Conservation (phyloP, 768 basidiomycete genomes). For the Macrolepiota dolichaula region DNA sequence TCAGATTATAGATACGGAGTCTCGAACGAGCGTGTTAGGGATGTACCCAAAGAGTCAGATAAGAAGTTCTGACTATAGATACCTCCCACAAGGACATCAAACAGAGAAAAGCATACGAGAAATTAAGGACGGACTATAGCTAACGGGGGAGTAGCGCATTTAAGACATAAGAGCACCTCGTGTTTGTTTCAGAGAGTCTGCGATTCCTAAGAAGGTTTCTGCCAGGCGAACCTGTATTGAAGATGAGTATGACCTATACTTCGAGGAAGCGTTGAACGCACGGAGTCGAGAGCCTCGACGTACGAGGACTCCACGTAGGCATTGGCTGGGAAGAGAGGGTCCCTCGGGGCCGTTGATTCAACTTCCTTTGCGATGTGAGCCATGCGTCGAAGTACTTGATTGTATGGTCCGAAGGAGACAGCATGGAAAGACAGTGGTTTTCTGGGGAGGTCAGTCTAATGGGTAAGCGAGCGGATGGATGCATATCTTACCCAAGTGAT, state of each 20-base stretch:
- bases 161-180: constrained; percentile 42
- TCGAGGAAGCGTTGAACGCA: constrained; percentile 21
- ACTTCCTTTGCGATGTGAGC: constrained; percentile 44
- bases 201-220: constrained; percentile 55
- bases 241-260: not conserved
- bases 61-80: too few species aligned
- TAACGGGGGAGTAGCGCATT: not conserved
- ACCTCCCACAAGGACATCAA: too few species aligned
- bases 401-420: constrained; percentile 47
- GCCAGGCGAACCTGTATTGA: constrained; percentile 45
- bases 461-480: not conserved
- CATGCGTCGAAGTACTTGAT: constrained; percentile 41
- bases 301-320: constrained; percentile 39
- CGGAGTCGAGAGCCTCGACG: constrained; percentile 48
- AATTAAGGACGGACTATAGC: not conserved
- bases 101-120: not conserved
- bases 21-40: too few species aligned
- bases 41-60: too few species aligned
- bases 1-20: too few species aligned
- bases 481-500: constrained; percentile 35
- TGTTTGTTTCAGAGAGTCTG: constrained; percentile 54
- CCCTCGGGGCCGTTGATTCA: constrained; percentile 37
- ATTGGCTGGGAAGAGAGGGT: constrained; percentile 10
- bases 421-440: constrained; percentile 57
- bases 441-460: constrained; percentile 22